phyloP scores from a whole-genome alignment of 306 rosid genomes.

The Vigna trinervia region DNA sequence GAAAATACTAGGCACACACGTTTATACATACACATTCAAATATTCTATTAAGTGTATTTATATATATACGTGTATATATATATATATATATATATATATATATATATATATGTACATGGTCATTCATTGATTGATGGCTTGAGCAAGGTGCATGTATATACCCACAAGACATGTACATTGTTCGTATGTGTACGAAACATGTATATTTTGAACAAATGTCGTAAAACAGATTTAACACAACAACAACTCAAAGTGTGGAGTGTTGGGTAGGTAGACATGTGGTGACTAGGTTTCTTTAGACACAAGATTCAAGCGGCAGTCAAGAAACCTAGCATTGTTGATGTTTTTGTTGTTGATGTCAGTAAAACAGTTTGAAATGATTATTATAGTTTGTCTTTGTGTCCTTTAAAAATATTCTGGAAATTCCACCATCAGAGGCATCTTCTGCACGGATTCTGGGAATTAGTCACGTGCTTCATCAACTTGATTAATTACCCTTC shows the following conservation, averaged over 20 bases:
- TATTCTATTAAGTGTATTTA: no score
- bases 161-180: slow-evolving; percentile 4
- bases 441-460: slow-evolving; percentile 56
- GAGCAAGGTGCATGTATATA: slow-evolving; percentile 25
- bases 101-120: no score
- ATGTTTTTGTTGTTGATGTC: slow-evolving; percentile 30
- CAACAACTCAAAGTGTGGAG: slow-evolving; percentile 26
- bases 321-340: slow-evolving; percentile 35
- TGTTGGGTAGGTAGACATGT: slow-evolving; percentile 36
- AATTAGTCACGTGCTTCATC: slow-evolving; percentile 49
- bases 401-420: slow-evolving; percentile 18
- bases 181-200: slow-evolving; percentile 20
- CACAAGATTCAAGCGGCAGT: slow-evolving; percentile 47
- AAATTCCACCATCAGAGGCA: slow-evolving; percentile 36
- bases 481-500: slow-evolving; percentile 16
- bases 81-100: no score
- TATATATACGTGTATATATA: no score
- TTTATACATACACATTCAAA: neutral
- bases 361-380: slow-evolving; percentile 27
- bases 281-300: slow-evolving; percentile 51
- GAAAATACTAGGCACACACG: neutral
- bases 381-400: neutral
- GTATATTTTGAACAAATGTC: slow-evolving; percentile 30
- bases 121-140: slow-evolving; percentile 12
- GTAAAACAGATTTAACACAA: slow-evolving; percentile 10